Percentiles rank a stretch among this genome's conserved stretches.
phyloP scores from a whole-genome alignment of 2,329 filamentous ascomycete species.

The Tolypocladium guangdongense region DNA sequence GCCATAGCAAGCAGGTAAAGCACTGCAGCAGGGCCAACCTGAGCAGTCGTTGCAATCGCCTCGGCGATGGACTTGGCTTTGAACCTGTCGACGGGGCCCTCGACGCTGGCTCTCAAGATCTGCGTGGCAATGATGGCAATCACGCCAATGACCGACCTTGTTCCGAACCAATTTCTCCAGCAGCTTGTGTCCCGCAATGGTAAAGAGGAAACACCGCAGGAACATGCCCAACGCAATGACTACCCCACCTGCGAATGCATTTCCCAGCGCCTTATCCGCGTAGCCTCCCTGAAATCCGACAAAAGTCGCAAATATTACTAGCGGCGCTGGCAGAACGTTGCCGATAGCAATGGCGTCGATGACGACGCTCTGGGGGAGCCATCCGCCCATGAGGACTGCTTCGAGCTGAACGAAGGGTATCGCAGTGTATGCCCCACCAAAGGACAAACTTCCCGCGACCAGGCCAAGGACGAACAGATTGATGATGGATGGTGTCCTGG shows the following conservation, averaged over 20 bases:
- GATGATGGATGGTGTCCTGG: conserved; percentile 2
- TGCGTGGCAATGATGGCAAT: conserved; percentile 2
- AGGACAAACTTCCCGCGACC: conserved; percentile 2
- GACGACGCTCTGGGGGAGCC: conserved; percentile 5
- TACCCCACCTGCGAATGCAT: conserved; percentile 4
- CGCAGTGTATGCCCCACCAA: conserved; percentile 4
- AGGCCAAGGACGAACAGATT: conserved; percentile 4
- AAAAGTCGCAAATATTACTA: conserved; percentile 3
- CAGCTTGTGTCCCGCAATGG: background rate
- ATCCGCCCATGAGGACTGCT: conserved; percentile 3
- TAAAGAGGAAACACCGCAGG: background rate
- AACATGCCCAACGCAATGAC: conserved; percentile 4
- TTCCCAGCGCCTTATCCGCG: conserved; percentile 1
- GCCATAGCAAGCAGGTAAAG: conserved; percentile 4
- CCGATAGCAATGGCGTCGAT: conserved; percentile 5
- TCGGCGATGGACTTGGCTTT: conserved; percentile 2
- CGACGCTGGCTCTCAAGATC: conserved; percentile 3
- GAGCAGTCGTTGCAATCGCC: background rate
- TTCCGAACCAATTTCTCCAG: conserved; percentile 1
- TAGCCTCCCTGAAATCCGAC: conserved; percentile 3
- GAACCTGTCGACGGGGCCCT: conserved; percentile 1
- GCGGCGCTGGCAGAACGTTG: conserved; percentile 4
- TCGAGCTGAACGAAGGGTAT: conserved; percentile 5
- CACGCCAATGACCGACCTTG: conserved; percentile 3
- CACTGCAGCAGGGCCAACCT: conserved; percentile 4